Conservation (phyloP, 225 moss, liverwort and hornwort genomes). For the Ulota crispa region DNA sequence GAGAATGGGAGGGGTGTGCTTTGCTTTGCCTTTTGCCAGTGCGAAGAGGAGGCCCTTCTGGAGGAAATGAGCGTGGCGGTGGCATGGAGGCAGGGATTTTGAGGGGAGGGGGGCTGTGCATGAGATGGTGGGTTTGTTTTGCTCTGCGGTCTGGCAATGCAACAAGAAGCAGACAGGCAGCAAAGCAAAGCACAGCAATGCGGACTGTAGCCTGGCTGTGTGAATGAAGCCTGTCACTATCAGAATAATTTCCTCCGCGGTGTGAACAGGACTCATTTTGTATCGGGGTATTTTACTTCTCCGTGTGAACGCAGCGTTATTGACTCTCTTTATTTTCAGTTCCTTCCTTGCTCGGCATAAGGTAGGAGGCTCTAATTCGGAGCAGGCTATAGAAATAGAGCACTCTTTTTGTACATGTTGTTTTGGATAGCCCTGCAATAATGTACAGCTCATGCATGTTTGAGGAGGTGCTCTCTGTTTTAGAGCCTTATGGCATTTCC, state of each 20-base stretch:
- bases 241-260: background rate
- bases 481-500: too few species aligned
- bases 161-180: slow-evolving; percentile 2
- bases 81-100: slow-evolving; percentile 20
- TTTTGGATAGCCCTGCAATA: too few species aligned
- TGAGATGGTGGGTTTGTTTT: background rate
- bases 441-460: too few species aligned
- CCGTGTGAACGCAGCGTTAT: background rate
- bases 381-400: too few species aligned
- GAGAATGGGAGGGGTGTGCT: background rate
- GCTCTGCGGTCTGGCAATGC: slow-evolving; percentile 5
- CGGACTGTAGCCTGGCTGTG: background rate
- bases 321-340: background rate
- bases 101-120: background rate
- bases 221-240: background rate
- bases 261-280: background rate
- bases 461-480: too few species aligned
- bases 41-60: background rate
- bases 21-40: background rate
- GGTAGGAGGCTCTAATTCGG: too few species aligned
- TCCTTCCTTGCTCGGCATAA: background rate
- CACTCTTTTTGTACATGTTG: too few species aligned
- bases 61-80: background rate
- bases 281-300: background rate
- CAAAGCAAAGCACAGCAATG: background rate